Conservation (phyloP, 371 early-diverging fungal genomes). For the Mortierella sp. region DNA sequence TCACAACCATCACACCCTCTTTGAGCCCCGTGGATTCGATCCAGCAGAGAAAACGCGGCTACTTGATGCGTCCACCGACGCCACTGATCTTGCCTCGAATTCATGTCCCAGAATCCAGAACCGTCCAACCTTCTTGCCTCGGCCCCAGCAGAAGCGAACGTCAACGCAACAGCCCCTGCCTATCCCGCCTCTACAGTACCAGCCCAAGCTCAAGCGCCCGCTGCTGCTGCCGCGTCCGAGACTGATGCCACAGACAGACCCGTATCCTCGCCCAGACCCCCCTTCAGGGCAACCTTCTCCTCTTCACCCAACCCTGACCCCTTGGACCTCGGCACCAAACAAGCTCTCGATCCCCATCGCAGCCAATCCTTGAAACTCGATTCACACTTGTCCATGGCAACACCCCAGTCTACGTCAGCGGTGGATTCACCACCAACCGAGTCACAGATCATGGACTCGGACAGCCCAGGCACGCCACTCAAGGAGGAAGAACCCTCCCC, state of each 20-base stretch:
- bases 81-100: conserved; percentile 13
- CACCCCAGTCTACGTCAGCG: conserved; percentile 5
- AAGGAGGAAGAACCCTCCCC: neutral
- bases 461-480: neutral
- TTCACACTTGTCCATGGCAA: conserved; percentile 7
- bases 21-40: neutral
- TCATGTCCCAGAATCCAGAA: conserved; percentile 25
- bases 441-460: neutral
- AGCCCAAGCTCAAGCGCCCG: conserved; percentile 15
- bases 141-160: conserved; percentile 11
- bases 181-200: neutral
- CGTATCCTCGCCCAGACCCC: conserved; percentile 8
- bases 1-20: neutral
- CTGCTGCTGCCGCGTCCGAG: conserved; percentile 25
- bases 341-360: neutral
- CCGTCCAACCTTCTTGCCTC: conserved; percentile 22
- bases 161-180: conserved; percentile 10
- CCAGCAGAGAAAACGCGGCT: conserved; percentile 4
- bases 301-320: neutral
- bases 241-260: conserved; percentile 31
- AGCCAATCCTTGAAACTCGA: neutral
- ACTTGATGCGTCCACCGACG: conserved; percentile 4
- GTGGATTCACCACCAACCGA: conserved; percentile 2
- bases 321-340: neutral
- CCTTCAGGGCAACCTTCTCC: neutral